A percentile compares a stretch with the other conserved stretches of the same genome.
Conservation (phyloP, 2,329 filamentous ascomycete species). For the Penicillium sp. region DNA sequence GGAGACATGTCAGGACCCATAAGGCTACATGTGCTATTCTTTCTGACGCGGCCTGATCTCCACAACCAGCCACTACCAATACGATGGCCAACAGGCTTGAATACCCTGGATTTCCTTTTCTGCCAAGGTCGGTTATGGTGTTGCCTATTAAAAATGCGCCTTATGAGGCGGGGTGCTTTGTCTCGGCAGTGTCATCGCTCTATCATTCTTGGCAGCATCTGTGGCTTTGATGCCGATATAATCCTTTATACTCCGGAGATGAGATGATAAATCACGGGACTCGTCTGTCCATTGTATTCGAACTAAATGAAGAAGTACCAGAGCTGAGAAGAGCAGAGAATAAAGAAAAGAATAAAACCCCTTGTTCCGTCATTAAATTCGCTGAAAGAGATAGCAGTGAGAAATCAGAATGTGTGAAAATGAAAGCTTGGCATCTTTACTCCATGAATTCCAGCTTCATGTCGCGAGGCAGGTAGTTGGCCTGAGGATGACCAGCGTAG, state of each 20-base stretch:
- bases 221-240: no score
- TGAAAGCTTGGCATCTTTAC: background rate
- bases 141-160: slow-evolving; percentile 4
- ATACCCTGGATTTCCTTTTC: no score
- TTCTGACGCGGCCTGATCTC: slow-evolving; percentile 4
- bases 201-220: background rate
- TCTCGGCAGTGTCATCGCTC: slow-evolving; percentile 8
- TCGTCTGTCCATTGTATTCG: background rate
- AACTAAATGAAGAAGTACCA: slow-evolving; percentile 1
- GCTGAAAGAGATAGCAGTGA: slow-evolving; percentile 5
- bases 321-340: background rate
- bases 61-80: background rate
- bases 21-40: background rate
- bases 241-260: no score
- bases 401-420: background rate
- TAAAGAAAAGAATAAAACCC: background rate
- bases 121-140: slow-evolving; percentile 6
- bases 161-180: background rate
- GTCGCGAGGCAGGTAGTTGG: slow-evolving; percentile 13
- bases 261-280: no score
- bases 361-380: slow-evolving; percentile 9
- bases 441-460: slow-evolving; percentile 23
- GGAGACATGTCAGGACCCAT: background rate
- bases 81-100: background rate
- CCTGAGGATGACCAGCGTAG: slow-evolving; percentile 17